Conservation (phyloP, 192 early-diverging fungal species). For the Hyaloraphidium curvatum region DNA sequence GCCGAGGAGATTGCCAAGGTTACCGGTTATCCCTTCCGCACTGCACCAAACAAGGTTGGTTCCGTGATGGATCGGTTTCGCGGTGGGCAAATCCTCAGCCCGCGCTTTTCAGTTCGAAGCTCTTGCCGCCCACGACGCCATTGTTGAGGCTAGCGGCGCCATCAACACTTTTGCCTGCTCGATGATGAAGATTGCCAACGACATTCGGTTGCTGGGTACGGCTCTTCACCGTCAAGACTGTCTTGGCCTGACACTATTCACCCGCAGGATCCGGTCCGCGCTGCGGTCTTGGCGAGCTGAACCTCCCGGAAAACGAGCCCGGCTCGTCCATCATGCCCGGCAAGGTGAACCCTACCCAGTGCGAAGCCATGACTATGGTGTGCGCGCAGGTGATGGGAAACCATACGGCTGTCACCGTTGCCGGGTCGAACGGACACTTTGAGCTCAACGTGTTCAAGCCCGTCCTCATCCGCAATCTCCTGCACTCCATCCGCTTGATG, state of each 20-base stretch:
- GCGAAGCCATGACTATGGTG: constrained; percentile 98
- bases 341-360: constrained; percentile 92
- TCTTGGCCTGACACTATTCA: too few relatives aligned
- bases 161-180: constrained; percentile 88
- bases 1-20: constrained; percentile 69
- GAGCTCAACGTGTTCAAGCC: constrained; percentile 99
- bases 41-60: constrained; percentile 83
- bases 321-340: constrained; percentile 65
- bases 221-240: too few relatives aligned
- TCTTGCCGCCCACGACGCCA: constrained; percentile 92
- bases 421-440: constrained; percentile 95
- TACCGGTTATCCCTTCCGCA: constrained; percentile 75
- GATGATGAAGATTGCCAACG: constrained; percentile 98
- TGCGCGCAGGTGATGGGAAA: constrained; percentile 98
- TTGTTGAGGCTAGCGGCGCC: constrained; percentile 92
- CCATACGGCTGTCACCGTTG: constrained; percentile 79
- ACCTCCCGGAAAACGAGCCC: constrained; percentile 95
- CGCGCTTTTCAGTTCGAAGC: constrained; percentile 60
- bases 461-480: constrained; percentile 92
- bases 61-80: neutral
- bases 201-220: constrained; percentile 71
- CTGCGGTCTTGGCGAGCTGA: constrained; percentile 90
- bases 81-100: neutral
- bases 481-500: constrained; percentile 72
- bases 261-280: constrained; percentile 77